phyloP scores from a whole-genome alignment of 2,329 filamentous ascomycete genomes.

The Furcasterigmium sp. region DNA sequence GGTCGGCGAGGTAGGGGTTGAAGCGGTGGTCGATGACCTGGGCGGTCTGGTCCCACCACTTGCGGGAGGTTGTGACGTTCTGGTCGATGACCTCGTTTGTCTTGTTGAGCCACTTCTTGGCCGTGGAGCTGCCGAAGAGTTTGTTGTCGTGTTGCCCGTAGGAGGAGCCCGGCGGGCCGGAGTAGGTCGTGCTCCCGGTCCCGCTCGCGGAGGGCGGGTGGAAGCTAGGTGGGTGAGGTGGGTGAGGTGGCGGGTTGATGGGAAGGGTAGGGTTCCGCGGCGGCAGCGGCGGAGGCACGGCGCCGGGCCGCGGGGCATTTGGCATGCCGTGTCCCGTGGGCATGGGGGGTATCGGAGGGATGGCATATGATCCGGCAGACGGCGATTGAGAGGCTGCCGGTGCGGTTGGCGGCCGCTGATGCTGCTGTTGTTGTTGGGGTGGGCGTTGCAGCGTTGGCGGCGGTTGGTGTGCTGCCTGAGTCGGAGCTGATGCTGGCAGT shows the following conservation, averaged over 20 bases:
- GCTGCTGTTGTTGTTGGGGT: background rate
- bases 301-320: constrained; percentile 2
- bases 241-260: background rate
- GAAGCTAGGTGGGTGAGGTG: background rate
- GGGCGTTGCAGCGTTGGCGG: background rate
- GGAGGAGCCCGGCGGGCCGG: background rate
- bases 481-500: background rate
- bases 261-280: background rate
- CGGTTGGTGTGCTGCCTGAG: background rate
- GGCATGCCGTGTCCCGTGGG: background rate
- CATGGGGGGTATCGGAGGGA: constrained; percentile 1
- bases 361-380: constrained; percentile 3
- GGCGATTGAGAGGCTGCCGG: background rate
- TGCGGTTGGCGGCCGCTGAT: background rate
- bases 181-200: background rate
- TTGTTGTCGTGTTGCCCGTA: constrained; percentile 7
- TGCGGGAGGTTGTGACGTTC: constrained; percentile 14
- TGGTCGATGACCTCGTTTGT: constrained; percentile 28
- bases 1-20: constrained; percentile 12
- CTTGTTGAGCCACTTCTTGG: constrained; percentile 26
- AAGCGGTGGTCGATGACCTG: constrained; percentile 25
- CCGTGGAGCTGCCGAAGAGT: constrained; percentile 25
- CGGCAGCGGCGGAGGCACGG: background rate
- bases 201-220: background rate
- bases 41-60: constrained; percentile 28